These are phyloP conservation scores for Leccinum solheimii DNA, from an alignment of 1,284 basidiomycete genomes.

Conservation along the genomic window DNA sequence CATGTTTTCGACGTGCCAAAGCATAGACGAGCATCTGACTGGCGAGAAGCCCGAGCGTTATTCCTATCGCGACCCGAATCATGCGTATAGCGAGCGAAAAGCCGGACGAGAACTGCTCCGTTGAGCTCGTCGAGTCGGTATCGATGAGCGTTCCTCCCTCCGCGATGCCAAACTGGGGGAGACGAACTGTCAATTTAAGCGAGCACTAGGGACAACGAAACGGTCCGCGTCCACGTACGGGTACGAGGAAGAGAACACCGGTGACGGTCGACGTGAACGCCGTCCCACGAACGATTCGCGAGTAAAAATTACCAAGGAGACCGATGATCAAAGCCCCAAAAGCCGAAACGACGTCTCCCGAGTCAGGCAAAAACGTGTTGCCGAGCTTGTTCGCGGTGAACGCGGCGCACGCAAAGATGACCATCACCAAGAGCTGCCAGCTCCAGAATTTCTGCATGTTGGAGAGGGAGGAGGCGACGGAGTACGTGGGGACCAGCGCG, in stretches of 20 bases:
- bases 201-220: neutral
- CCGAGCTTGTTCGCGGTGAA: conserved; percentile 67
- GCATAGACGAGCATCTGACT: conserved; percentile 79
- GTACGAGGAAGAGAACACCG: conserved; percentile 81
- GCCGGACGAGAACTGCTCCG: conserved; percentile 63
- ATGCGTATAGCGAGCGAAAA: conserved; percentile 71
- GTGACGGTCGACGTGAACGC: conserved; percentile 91
- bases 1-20: conserved; percentile 71
- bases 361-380: conserved; percentile 49
- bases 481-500: conserved; percentile 78
- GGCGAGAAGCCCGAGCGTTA: conserved; percentile 80
- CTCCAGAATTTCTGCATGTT: conserved; percentile 74
- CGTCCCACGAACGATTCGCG: conserved; percentile 72
- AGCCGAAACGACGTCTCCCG: conserved; percentile 65
- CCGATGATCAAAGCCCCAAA: conserved; percentile 83
- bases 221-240: conserved; percentile 45
- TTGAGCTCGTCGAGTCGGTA: conserved; percentile 55
- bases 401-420: conserved; percentile 74
- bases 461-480: conserved; percentile 72
- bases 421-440: conserved; percentile 75
- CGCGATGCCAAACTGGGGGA: conserved; percentile 73
- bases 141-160: conserved; percentile 81
- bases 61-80: conserved; percentile 86
- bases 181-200: conserved; percentile 2
- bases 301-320: conserved; percentile 78